Percentiles rank a stretch among this genome's conserved stretches.
phyloP scores from a whole-genome alignment of 352 stramenopile species.

The Phytophthora brassicae region DNA sequence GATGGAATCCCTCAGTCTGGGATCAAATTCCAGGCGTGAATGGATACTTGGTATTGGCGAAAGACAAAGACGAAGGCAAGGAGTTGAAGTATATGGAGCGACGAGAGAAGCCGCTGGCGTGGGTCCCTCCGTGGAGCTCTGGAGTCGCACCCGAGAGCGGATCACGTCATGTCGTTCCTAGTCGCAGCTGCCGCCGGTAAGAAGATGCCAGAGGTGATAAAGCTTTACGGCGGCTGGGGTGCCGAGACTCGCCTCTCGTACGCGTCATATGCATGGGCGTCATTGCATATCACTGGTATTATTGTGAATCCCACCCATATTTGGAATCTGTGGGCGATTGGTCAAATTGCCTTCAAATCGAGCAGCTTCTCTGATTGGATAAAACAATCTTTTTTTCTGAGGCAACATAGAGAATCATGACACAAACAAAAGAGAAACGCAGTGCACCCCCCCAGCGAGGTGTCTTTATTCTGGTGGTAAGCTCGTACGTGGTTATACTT shows the following conservation, averaged over 20 bases:
- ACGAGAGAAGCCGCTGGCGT: slow-evolving; percentile 41
- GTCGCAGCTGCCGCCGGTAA: slow-evolving; percentile 50
- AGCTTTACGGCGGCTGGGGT: slow-evolving; percentile 45
- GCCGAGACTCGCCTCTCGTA: slow-evolving; percentile 38
- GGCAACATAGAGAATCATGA: too few species aligned
- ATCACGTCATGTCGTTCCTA: slow-evolving; percentile 65
- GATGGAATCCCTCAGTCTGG: slow-evolving; percentile 22
- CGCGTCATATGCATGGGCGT: slow-evolving; percentile 46
- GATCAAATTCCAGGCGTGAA: slow-evolving; percentile 46
- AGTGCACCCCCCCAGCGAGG: too few species aligned
- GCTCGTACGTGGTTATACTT: too few species aligned
- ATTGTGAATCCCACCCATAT: too few species aligned
- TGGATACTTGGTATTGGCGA: slow-evolving; percentile 39
- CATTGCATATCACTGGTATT: too few species aligned
- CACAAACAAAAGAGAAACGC: too few species aligned
- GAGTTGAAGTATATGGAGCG: slow-evolving; percentile 35
- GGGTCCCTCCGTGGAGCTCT: slow-evolving; percentile 40
- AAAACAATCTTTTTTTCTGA: too few species aligned
- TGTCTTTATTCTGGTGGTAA: too few species aligned
- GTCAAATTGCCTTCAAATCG: too few species aligned
- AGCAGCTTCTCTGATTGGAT: too few species aligned
- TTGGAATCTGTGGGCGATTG: too few species aligned
- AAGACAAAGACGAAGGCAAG: slow-evolving; percentile 10
- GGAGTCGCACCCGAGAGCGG: slow-evolving; percentile 40
- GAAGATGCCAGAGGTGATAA: slow-evolving; percentile 21